Conservation (phyloP, 2,329 filamentous ascomycete genomes). For the Fusarium annulatum region DNA sequence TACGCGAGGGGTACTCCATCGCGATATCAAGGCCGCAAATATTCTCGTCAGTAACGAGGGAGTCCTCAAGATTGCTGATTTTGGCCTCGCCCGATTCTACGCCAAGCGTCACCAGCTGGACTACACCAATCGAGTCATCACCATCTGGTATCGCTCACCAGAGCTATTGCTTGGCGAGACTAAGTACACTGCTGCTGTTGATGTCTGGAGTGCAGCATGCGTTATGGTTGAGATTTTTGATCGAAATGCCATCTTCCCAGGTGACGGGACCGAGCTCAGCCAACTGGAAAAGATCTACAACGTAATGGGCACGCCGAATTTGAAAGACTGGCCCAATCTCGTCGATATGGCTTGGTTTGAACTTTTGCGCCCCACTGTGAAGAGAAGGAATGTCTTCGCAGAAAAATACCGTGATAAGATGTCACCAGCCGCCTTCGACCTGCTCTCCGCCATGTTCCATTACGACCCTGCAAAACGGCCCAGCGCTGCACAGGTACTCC, state of each 20-base stretch:
- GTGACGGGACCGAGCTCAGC: conserved; percentile 93
- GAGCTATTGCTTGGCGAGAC: conserved; percentile 93
- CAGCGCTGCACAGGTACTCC: conserved; percentile 83
- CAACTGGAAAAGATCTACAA: conserved; percentile 98
- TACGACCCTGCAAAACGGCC: conserved; percentile 90
- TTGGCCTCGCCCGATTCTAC: conserved; percentile 95
- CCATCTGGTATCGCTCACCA: conserved; percentile 86
- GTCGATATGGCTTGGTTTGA: conserved; percentile 98
- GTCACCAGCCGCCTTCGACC: conserved; percentile 82
- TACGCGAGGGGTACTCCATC: conserved; percentile 90
- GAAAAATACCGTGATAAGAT: conserved; percentile 84
- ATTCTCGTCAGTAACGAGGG: conserved; percentile 93
- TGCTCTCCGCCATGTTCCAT: conserved; percentile 85
- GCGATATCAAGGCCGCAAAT: conserved; percentile 98
- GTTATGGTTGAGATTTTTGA: conserved; percentile 98
- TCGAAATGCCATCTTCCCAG: conserved; percentile 91
- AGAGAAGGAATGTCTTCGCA: conserved; percentile 79
- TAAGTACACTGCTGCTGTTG: conserved; percentile 87
- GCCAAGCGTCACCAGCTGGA: conserved; percentile 91
- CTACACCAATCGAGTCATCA: conserved; percentile 98
- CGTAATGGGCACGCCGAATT: conserved; percentile 87
- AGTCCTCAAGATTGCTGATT: conserved; percentile 92
- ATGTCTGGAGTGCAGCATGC: conserved; percentile 97
- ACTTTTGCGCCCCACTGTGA: conserved; percentile 81
- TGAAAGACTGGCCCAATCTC: conserved; percentile 86